These are phyloP conservation scores for Ambrosia artemisiifolia DNA, from an alignment of 129 eudicot species.

Conservation along the genomic window DNA sequence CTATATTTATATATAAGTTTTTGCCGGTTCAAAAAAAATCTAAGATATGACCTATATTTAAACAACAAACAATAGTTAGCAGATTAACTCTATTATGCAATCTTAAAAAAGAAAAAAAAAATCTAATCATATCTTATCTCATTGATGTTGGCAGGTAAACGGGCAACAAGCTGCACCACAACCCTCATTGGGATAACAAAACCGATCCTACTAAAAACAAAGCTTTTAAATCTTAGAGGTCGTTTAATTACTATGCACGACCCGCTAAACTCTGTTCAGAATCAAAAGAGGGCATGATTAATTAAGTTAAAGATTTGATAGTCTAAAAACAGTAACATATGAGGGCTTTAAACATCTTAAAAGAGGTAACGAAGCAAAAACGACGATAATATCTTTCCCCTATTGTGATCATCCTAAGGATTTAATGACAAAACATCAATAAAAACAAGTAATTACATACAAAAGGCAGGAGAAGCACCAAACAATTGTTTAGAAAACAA, in stretches of 20 bases:
- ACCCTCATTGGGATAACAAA: too few species aligned
- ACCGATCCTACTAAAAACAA: too few species aligned
- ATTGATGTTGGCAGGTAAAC: too few species aligned
- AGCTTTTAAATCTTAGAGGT: too few species aligned
- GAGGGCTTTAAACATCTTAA: too few species aligned
- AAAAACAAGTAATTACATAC: not conserved
- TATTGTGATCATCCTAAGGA: not conserved
- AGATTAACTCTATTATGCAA: not conserved
- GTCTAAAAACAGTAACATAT: too few species aligned
- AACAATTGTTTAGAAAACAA: not conserved
- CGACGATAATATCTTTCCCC: too few species aligned
- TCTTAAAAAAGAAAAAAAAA: not conserved
- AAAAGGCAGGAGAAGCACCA: slow-evolving; percentile 2
- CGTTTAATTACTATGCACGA: too few species aligned
- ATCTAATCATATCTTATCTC: too few species aligned
- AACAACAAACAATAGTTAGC: not conserved
- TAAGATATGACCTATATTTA: not conserved
- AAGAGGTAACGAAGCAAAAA: too few species aligned
- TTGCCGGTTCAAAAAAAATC: too few species aligned
- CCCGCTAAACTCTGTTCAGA: not conserved
- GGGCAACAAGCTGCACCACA: too few species aligned
- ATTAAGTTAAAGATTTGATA: not conserved
- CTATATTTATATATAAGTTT: not conserved
- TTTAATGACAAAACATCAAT: not conserved
- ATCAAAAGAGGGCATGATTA: not conserved